Base-by-base conservation (phyloP, 495 filamentous ascomycete genomes). In the Hypoxylon trugodes region DNA sequence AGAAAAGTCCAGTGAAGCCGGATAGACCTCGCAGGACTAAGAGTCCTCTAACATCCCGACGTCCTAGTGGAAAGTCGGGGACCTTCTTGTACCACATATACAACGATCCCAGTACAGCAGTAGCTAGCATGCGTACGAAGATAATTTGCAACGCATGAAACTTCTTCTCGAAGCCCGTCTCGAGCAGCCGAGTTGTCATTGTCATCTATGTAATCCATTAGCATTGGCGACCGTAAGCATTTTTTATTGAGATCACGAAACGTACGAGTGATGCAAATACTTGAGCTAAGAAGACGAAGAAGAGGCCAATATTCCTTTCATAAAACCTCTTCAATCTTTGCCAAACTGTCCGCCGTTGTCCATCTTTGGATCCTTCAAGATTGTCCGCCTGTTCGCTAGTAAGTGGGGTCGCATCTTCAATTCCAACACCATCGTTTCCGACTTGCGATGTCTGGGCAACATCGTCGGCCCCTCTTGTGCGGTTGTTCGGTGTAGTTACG, bases 101-200 rank as follows among this genome's bases (percentile, higher is more conserved):
- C 35, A 86, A 52, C 45, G 78, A 83, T 35, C 87, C 85, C 24
- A 90, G 75, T 7, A 89, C 37, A 2, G 86, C 75, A 0, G 91
- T 95, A 45, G 91, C 89, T 28, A 81, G 79, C 88, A 93, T 93
- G 35, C 91, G 84, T 4, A 84, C 88, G 71, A 94, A 92, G 41
- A 95, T 82, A 45, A 96, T 87, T 84, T 95, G 88, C 61, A 91
- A 86, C 10, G 89, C 87, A 77, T 92, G 83, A 74, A 90, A 85
- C 22, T 81, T 83, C 28, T 82, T 75, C 12, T 86, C 88, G 18
- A 66, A 68, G 22, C 66, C 63, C 24, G 85, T 82, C 66, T 90
- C 89, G 35, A 93, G 70, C 4, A 90, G 59, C 50, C 90, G 80
- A 0, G 89, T 89, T 55, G 87, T 84, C 3, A 90, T 82, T 65